Percentiles rank a stretch among this genome's conserved stretches.
phyloP scores from a whole-genome alignment of 2,329 filamentous ascomycete genomes.

The Triangularia setosa region DNA sequence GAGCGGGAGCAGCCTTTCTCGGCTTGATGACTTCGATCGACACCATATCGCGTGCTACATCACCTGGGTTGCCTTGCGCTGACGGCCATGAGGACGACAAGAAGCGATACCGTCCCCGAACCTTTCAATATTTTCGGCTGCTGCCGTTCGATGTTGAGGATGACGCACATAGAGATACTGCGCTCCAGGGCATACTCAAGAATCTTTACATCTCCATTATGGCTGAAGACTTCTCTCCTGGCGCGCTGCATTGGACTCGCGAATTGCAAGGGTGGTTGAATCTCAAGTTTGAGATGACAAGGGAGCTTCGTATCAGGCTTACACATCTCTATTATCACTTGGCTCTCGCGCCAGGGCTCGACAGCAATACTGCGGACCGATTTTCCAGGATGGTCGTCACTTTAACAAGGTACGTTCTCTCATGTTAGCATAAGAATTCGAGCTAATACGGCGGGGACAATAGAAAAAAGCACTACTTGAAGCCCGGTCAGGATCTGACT shows the following conservation, averaged over 20 bases:
- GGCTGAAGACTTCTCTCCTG: conserved; percentile 89
- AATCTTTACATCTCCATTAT: conserved; percentile 89
- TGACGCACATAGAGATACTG: conserved; percentile 69
- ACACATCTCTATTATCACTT: conserved; percentile 94
- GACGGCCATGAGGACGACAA: conserved; percentile 49
- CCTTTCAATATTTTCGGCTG: conserved; percentile 87
- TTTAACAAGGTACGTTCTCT: conserved; percentile 72
- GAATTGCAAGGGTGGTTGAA: conserved; percentile 94
- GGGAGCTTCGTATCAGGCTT: conserved; percentile 75
- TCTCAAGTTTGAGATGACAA: conserved; percentile 94
- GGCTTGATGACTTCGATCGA: conserved; percentile 48
- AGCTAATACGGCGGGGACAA: conserved; percentile 11
- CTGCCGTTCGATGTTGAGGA: conserved; percentile 87
- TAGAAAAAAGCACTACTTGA: conserved; percentile 93
- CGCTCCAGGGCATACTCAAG: conserved; percentile 82
- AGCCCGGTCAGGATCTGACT: conserved; percentile 80
- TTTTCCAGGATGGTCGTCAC: conserved; percentile 97
- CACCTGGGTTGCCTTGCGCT: conserved; percentile 63
- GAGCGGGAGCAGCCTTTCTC: conserved; percentile 37
- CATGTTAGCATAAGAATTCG: background rate
- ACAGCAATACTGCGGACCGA: conserved; percentile 75
- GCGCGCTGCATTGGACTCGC: conserved; percentile 93
- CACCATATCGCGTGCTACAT: conserved; percentile 80
- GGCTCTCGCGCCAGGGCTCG: conserved; percentile 82
- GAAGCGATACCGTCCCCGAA: conserved; percentile 75